These are phyloP conservation scores for Vaccinium myrtillus DNA, from an alignment of 148 eudicot genomes.

Conservation along the genomic window DNA sequence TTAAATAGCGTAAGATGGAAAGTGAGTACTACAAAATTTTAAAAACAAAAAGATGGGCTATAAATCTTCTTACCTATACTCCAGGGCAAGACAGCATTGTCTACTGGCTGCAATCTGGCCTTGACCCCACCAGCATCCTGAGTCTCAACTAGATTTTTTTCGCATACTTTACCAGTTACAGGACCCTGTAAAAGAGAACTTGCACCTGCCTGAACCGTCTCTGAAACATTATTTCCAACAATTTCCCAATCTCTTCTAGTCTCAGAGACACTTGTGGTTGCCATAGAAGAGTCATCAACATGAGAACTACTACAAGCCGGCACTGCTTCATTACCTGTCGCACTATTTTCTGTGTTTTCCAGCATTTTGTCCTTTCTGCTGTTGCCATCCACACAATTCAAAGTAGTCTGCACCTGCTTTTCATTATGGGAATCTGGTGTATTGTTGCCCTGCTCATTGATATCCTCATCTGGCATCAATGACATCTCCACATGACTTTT, in stretches of 20 bases:
- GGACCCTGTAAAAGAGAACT: conserved; percentile 24
- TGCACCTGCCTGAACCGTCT: conserved; percentile 18
- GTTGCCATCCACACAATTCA: conserved; percentile 22
- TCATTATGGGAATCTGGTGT: conserved; percentile 21
- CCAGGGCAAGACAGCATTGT: conserved; percentile 13
- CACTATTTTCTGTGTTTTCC: conserved; percentile 26
- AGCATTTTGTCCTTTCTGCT: conserved; percentile 18
- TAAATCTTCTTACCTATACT: conserved; percentile 24
- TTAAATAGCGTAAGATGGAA: neutral
- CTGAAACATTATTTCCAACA: conserved; percentile 23
- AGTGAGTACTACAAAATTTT: neutral
- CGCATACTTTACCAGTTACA: conserved; percentile 18
- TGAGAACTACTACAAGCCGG: conserved; percentile 21
- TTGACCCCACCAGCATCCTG: conserved; percentile 17
- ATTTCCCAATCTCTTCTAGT: conserved; percentile 18
- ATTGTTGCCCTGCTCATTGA: conserved; percentile 10
- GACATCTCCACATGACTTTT: conserved; percentile 7
- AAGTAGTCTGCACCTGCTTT: conserved; percentile 23
- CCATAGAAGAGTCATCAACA: conserved; percentile 25
- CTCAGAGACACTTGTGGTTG: conserved; percentile 24
- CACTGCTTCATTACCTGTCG: conserved; percentile 16
- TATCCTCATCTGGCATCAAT: conserved; percentile 1
- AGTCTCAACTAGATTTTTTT: conserved; percentile 12
- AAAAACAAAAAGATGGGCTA: neutral
- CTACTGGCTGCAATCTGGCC: conserved; percentile 17